Base-by-base conservation (phyloP, 345 rosid genomes). In the Passiflora organensis region DNA sequence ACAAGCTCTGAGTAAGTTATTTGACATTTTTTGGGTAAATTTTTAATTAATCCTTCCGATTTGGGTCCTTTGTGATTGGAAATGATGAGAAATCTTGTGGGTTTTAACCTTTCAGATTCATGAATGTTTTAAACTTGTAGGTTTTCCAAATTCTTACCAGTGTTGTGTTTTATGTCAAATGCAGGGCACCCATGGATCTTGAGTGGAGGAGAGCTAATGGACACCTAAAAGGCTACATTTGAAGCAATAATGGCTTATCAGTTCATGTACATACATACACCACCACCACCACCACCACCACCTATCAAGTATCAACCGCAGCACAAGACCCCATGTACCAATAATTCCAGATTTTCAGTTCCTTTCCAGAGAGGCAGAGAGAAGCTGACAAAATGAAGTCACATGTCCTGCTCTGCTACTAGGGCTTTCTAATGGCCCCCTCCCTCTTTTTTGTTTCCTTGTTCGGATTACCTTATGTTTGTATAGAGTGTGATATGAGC, bases 101-200 rank as follows among this genome's bases (percentile, higher is more conserved):
- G 6, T 36, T 36, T 36, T 36, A 36, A 36, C 39, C 12, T 36
- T 36, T 36, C 39, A 36, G 39, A 36, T 36, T 36, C 6, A 36
- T 5, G 39, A 36, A 5, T 52, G 39, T 13, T 8, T 6, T 13
- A 0, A 10, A 10, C 1, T 13, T 21, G 19, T 37, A 1, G 6
- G n/a, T 8, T 41, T 6, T 38, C 10, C 1, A 44, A 25, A 13
- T 49, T 32, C 19, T 23, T 21, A n/a, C 36, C 16, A 0, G 23
- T 45, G 47, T 44, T 39, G 32, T 48, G 6, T 17, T 15, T 9
- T 6, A 1, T 10, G 16, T 43, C 43, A 32, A 23, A 17, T 24
- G n/a, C 68, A 64, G 68, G 68, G 50, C 68, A 64, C 18, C 68
- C 61, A 28, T 64, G 68, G 68, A 64, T 64, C 22, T 28, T 55